Conservation (phyloP, 441 rosid species). For the Pelargonium australe region DNA sequence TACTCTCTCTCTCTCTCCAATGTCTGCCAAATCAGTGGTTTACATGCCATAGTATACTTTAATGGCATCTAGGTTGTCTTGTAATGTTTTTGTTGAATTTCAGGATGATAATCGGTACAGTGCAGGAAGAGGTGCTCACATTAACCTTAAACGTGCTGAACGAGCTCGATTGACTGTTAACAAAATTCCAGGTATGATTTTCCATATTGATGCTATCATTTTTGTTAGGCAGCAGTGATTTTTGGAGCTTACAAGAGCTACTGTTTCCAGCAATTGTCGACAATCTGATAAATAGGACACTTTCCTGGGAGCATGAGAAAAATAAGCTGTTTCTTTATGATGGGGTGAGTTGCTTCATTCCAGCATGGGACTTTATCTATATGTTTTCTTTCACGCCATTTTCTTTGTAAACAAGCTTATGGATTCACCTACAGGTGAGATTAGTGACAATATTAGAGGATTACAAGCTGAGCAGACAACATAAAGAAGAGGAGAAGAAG, state of each 20-base stretch:
- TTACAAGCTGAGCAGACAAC: conserved; percentile 74
- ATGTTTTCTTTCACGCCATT: conserved; percentile 9
- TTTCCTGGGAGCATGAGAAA: conserved; percentile 51
- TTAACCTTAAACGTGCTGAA: conserved; percentile 72
- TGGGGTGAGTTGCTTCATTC: conserved; percentile 41
- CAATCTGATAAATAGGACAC: conserved; percentile 49
- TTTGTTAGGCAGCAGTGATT: background rate
- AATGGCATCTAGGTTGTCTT: conserved; percentile 4
- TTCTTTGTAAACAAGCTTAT: conserved; percentile 9
- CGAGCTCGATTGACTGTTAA: conserved; percentile 55
- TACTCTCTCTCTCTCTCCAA: too few relatives aligned
- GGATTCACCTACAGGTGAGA: conserved; percentile 44
- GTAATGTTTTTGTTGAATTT: conserved; percentile 16
- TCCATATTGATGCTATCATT: background rate
- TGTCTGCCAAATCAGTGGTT: background rate
- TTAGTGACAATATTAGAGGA: conserved; percentile 78
- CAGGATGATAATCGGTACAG: conserved; percentile 59
- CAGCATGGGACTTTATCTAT: conserved; percentile 9
- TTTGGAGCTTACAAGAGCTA: conserved; percentile 17
- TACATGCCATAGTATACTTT: conserved; percentile 1
- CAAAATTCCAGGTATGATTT: conserved; percentile 54
- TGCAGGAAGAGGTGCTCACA: conserved; percentile 72
- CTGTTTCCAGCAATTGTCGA: conserved; percentile 50
- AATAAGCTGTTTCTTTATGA: conserved; percentile 54
- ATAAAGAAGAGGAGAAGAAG: conserved; percentile 82